These are phyloP conservation scores for Tetracentron sinense DNA, from an alignment of 164 flowering plant species.

Conservation along the genomic window DNA sequence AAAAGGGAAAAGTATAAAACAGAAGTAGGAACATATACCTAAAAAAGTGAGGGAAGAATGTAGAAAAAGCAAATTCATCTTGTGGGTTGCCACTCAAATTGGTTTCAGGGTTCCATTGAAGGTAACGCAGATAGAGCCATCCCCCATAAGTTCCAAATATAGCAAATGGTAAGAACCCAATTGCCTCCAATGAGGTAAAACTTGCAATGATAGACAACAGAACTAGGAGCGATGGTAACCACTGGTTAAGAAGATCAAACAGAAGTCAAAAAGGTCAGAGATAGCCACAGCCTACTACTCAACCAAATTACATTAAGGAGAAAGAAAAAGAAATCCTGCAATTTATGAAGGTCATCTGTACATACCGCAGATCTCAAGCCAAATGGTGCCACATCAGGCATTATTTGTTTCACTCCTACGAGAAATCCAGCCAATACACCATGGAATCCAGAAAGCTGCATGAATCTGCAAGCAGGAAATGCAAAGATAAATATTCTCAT, in stretches of 20 bases:
- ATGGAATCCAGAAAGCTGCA: slow-evolving; percentile 8
- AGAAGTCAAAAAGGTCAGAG: neutral
- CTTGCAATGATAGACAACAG: neutral
- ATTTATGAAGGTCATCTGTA: neutral
- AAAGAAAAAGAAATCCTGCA: neutral
- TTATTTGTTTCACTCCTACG: slow-evolving; percentile 5
- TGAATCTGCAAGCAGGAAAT: neutral
- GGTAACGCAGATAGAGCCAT: slow-evolving; percentile 9
- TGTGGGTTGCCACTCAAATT: slow-evolving; percentile 1
- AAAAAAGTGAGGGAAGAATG: slow-evolving; percentile 6
- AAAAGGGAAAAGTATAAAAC: neutral
- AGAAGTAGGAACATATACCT: slow-evolving; percentile 2
- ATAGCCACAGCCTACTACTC: neutral
- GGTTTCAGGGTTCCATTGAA: slow-evolving; percentile 12
- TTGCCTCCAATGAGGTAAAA: neutral
- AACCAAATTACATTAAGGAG: no score
- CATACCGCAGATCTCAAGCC: slow-evolving; percentile 3
- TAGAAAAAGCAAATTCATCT: slow-evolving; percentile 11
- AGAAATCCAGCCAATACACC: slow-evolving; percentile 4
- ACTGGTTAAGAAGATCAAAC: neutral
- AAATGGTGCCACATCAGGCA: slow-evolving; percentile 4
- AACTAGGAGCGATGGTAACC: slow-evolving; percentile 5
- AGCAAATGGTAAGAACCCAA: slow-evolving; percentile 2
- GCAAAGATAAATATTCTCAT: neutral
- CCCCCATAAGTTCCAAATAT: slow-evolving; percentile 11